A percentile compares a stretch with the other conserved stretches of the same genome.
phyloP scores from a whole-genome alignment of 257 asterid species.

The Solanum boliviense region DNA sequence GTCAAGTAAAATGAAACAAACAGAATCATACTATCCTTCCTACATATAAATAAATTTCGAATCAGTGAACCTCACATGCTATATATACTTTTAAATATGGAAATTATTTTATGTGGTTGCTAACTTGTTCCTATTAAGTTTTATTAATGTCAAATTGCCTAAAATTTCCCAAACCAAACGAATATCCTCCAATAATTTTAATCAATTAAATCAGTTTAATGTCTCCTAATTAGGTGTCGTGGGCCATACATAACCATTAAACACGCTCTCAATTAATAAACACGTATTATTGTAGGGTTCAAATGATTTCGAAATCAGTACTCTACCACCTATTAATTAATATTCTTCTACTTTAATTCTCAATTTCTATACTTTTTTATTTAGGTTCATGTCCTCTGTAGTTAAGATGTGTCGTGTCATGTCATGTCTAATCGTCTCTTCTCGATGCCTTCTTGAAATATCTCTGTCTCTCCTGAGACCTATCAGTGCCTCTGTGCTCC shows the following conservation, averaged over 20 bases:
- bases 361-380: too few species aligned
- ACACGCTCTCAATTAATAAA: neutral
- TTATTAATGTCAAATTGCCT: neutral
- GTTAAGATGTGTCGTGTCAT: too few species aligned
- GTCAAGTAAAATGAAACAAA: neutral
- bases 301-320: neutral
- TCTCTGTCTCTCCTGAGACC: too few species aligned
- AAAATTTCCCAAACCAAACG: neutral
- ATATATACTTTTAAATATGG: neutral
- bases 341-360: too few species aligned
- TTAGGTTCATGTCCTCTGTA: too few species aligned
- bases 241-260: neutral
- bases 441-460: neutral
- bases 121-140: neutral
- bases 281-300: neutral
- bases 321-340: neutral
- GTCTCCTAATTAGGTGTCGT: neutral
- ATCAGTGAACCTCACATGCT: neutral
- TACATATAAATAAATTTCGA: neutral
- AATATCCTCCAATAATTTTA: neutral
- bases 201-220: neutral
- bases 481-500: neutral
- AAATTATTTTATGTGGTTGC: neutral
- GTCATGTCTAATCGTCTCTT: neutral
- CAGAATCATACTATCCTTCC: neutral